Evolutionary conservation across 495 filamentous ascomycete genomes (phyloP).

Genomic region (Xylaria nigripes): DNA sequence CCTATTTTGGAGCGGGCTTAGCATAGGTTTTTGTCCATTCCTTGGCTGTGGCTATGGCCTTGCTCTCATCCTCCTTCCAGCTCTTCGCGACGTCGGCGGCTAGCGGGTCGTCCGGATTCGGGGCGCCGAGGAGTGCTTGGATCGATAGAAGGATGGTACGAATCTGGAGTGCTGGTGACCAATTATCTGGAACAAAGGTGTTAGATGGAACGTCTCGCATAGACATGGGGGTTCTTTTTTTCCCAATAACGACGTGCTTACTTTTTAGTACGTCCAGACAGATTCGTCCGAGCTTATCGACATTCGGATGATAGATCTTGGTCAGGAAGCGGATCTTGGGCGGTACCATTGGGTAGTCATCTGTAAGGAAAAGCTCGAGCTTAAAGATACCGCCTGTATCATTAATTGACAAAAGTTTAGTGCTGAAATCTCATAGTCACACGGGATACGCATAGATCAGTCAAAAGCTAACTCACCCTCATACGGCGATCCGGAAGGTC

Average conservation of each 20-base stretch:
- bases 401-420: background rate
- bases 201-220: background rate
- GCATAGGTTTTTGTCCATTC: slow-evolving; percentile 84
- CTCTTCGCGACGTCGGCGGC: slow-evolving; percentile 96
- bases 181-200: slow-evolving; percentile 65
- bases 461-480: slow-evolving; percentile 51
- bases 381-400: slow-evolving; percentile 82
- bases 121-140: slow-evolving; percentile 89
- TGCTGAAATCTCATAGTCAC: no score
- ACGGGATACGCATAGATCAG: no score
- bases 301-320: slow-evolving; percentile 99
- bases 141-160: slow-evolving; percentile 96
- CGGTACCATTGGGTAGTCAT: slow-evolving; percentile 98
- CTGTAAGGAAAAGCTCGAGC: slow-evolving; percentile 96
- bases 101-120: slow-evolving; percentile 94
- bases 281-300: slow-evolving; percentile 93
- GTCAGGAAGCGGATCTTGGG: slow-evolving; percentile 97
- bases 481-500: slow-evolving; percentile 89
- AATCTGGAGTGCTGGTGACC: slow-evolving; percentile 97
- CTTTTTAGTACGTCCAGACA: slow-evolving; percentile 97
- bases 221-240: background rate
- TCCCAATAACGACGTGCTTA: slow-evolving; percentile 48
- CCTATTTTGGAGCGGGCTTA: slow-evolving; percentile 16
- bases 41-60: slow-evolving; percentile 79
- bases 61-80: slow-evolving; percentile 92